Evolutionary conservation across 2,329 filamentous ascomycete species (phyloP).

Genomic region (Cladosporium sp.): DNA sequence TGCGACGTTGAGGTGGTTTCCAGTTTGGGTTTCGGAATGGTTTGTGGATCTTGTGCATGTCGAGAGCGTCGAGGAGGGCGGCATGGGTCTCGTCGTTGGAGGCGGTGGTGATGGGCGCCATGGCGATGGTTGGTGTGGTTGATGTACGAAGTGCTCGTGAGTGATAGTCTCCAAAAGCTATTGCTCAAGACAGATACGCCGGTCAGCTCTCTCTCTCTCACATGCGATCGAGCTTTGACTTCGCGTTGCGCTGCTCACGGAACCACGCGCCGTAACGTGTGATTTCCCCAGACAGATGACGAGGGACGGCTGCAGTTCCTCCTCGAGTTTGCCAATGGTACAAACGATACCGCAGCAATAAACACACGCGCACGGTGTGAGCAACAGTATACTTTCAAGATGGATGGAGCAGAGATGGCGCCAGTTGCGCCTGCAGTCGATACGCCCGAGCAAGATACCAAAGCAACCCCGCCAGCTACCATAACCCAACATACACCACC

Average conservation of each 20-base stretch:
- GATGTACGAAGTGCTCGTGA: not conserved
- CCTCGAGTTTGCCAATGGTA: slow-evolving; percentile 9
- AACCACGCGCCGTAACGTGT: slow-evolving; percentile 4
- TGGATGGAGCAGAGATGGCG: slow-evolving; percentile 2
- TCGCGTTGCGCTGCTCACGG: slow-evolving; percentile 1
- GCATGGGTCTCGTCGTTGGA: slow-evolving; percentile 77
- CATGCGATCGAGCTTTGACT: slow-evolving; percentile 12
- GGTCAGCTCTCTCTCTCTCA: not conserved
- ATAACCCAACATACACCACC: not conserved
- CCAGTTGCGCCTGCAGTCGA: not conserved
- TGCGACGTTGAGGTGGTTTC: slow-evolving; percentile 90
- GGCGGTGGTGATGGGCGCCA: slow-evolving; percentile 60
- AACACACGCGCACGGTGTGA: not conserved
- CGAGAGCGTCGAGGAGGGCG: slow-evolving; percentile 81
- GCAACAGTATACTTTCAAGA: not conserved
- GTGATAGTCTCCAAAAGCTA: not conserved
- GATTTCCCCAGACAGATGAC: slow-evolving; percentile 13
- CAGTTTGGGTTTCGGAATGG: slow-evolving; percentile 86
- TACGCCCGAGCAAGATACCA: not conserved
- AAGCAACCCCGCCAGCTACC: not conserved
- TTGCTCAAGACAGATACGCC: not conserved
- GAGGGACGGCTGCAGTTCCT: not conserved
- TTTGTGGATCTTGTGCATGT: slow-evolving; percentile 81
- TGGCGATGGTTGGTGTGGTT: slow-evolving; percentile 25
- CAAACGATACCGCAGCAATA: not conserved